phyloP scores from a whole-genome alignment of 1,284 basidiomycete species.

The Mycena citricolor region DNA sequence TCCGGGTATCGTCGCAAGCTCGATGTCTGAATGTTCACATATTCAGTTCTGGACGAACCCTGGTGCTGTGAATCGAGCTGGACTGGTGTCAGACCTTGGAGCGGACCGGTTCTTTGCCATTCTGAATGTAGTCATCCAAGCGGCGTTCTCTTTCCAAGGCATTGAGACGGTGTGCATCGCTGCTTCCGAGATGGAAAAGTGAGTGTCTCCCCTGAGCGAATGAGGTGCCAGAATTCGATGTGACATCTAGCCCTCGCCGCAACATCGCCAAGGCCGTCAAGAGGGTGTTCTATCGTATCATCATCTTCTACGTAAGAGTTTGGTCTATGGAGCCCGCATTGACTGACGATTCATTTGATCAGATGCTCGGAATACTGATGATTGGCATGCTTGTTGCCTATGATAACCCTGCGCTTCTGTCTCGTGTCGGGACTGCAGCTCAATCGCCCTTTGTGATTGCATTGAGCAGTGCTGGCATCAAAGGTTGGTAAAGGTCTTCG shows the following conservation, averaged over 20 bases:
- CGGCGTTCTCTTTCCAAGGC: constrained; percentile 82
- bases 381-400: constrained; percentile 82
- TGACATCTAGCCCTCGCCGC: constrained; percentile 58
- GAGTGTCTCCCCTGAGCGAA: background rate
- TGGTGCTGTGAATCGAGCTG: constrained; percentile 53
- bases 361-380: constrained; percentile 71
- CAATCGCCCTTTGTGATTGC: constrained; percentile 83
- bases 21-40: background rate
- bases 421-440: constrained; percentile 59
- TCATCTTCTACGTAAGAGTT: constrained; percentile 64
- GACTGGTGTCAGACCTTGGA: constrained; percentile 42
- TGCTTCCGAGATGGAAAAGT: constrained; percentile 68
- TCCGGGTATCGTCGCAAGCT: background rate
- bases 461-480: constrained; percentile 74
- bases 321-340: constrained; percentile 5
- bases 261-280: constrained; percentile 81
- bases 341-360: constrained; percentile 2
- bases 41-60: constrained; percentile 70
- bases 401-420: constrained; percentile 59
- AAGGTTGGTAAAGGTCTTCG: constrained; percentile 33
- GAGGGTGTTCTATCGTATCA: constrained; percentile 78
- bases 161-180: constrained; percentile 77
- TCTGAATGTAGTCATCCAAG: constrained; percentile 69
- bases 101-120: constrained; percentile 70
- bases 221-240: no score